Base-by-base conservation (phyloP, 805 yeast species). In the Candida coquimbonensis region DNA sequence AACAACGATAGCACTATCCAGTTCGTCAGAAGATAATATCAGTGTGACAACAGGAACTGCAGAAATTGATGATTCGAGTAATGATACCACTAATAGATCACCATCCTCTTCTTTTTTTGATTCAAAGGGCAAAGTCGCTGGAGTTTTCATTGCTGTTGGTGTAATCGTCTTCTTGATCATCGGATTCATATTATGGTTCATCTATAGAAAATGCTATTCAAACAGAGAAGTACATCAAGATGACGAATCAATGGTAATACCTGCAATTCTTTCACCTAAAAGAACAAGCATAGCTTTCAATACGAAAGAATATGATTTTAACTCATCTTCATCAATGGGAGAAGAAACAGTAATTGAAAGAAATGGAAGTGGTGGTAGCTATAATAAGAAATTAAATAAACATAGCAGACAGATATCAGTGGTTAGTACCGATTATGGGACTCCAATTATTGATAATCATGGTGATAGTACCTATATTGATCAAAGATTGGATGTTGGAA, bases 111-210 rank as follows among this genome's bases (percentile, higher is more conserved):
- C 80, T 3, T 87, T 83, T 58, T 87, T 84, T 72, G 70, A 73
- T 47, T 68, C 78, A 40, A 77, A 77, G 39, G 95, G 91, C 0
- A 84, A 83, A 59, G 93, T 87, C 1, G 95, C 90, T 0, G 96
- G 95, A 4, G 84, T 88, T 0, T 87, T 87, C 64, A 78, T 84
- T 2, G 89, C 77, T 0, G 93, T 87, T 16, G 96, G 90, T 1
- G 54, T 87, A 1, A 80, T 81, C 1, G 75, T 66, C 1, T 54
- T 77, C 0, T 71, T 71, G 1, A 40, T 80, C 1, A 38, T 82
- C 0, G 53, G 65, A 0, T 61, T 71, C 0, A 49, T 82, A 49
- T 49, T 73, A 55, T 66, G 75, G 65, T 61, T 73, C 34, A 50
- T 68, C 19, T 26, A 68, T 19, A 33, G 12, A 29, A 38, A 29